Percentiles rank a stretch among this genome's conserved stretches.
phyloP scores from a whole-genome alignment of 768 basidiomycete genomes.

The Boletus rubescentipes region DNA sequence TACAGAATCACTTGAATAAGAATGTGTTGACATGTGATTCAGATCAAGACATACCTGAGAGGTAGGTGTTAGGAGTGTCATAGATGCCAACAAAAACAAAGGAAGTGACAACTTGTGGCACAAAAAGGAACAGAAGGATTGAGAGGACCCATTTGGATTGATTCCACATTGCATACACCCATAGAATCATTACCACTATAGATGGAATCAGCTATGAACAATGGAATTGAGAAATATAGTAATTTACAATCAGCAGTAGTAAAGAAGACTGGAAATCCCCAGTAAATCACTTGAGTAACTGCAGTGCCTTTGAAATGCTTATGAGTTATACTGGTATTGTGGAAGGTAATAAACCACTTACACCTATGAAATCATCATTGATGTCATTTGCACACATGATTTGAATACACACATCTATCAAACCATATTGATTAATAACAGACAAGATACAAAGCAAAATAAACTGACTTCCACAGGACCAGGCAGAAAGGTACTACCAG shows the following conservation, averaged over 20 bases:
- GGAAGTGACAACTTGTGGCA: background rate
- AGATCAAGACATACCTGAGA: conserved; percentile 1
- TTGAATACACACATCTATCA: background rate
- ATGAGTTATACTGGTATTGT: background rate
- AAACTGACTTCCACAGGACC: background rate
- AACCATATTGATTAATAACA: background rate
- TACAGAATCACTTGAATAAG: too few species aligned
- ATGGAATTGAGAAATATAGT: too few species aligned
- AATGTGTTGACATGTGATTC: too few species aligned
- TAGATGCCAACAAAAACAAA: conserved; percentile 1
- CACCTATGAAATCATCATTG: conserved; percentile 2
- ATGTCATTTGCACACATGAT: background rate
- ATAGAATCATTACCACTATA: conserved; percentile 12
- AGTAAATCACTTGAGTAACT: background rate
- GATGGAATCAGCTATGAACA: background rate
- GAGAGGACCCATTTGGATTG: conserved; percentile 7
- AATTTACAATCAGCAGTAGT: conserved; percentile 12
- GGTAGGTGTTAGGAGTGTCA: background rate
- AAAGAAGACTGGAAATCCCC: conserved; percentile 8
- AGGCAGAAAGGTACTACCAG: background rate
- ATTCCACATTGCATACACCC: conserved; percentile 14
- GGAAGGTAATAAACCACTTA: background rate
- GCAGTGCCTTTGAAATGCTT: conserved; percentile 1
- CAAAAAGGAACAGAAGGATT: conserved; percentile 2
- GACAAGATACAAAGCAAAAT: background rate